Evolutionary conservation across 208 protist genomes (phyloP).

Genomic region (Wallacemonas sp.): DNA sequence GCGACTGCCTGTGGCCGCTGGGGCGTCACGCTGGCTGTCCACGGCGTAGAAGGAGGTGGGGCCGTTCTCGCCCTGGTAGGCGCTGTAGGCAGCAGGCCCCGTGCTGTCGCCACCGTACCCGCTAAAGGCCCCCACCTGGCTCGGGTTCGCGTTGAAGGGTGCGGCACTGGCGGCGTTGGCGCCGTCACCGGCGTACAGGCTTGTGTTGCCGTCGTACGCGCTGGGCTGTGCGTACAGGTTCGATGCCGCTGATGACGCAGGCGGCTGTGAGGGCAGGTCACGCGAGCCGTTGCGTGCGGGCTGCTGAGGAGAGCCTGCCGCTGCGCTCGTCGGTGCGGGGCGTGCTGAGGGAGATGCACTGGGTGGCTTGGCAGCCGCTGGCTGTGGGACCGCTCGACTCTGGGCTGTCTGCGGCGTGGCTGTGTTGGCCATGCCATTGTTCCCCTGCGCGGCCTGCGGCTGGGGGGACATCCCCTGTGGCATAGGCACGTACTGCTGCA

Average conservation of each 20-base stretch:
- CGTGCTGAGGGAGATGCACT: not conserved
- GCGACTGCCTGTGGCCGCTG: not conserved
- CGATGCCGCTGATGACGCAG: not conserved
- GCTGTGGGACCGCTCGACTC: not conserved
- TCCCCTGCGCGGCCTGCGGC: too few species aligned
- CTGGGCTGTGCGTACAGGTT: not conserved
- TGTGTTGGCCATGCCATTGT: not conserved
- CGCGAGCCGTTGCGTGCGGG: too few species aligned
- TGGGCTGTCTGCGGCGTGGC: not conserved
- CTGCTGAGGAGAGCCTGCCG: too few species aligned
- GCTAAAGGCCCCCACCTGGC: conserved; percentile 7
- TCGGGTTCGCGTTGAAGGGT: too few species aligned
- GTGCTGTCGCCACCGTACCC: conserved; percentile 6
- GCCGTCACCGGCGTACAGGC: conserved; percentile 12
- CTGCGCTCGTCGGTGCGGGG: not conserved
- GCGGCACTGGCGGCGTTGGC: conserved; percentile 6
- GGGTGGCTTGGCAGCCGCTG: too few species aligned
- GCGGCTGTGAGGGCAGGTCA: not conserved
- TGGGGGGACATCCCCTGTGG: not conserved
- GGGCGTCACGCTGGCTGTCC: not conserved
- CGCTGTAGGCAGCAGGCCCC: conserved; percentile 2
- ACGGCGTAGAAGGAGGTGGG: not conserved
- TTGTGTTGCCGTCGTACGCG: conserved; percentile 12
- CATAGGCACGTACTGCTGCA: not conserved
- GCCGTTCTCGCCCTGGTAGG: conserved; percentile 4